phyloP scores from a whole-genome alignment of 306 rosid genomes.

The Glycyrrhiza uralensis region DNA sequence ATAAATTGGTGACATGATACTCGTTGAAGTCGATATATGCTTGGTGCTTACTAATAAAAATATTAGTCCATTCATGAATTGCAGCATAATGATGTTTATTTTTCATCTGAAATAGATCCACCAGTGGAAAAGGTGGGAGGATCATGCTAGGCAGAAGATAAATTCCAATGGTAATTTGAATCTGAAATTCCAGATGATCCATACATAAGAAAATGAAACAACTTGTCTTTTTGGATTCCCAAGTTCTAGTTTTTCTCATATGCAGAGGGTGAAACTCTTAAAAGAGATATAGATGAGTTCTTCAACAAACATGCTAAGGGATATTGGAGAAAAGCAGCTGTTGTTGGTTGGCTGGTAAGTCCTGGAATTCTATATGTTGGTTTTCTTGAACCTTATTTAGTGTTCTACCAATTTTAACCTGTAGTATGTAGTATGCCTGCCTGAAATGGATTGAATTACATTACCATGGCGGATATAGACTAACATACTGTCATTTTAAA shows the following conservation, averaged over 20 bases:
- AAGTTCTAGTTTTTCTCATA: background rate
- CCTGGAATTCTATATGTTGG: background rate
- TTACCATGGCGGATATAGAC: background rate
- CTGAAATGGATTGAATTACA: background rate
- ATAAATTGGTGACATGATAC: background rate
- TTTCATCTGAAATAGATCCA: constrained; percentile 44
- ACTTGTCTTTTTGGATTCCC: background rate
- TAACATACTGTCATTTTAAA: background rate
- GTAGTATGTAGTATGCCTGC: background rate
- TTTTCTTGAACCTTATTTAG: background rate
- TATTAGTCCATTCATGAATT: constrained; percentile 15
- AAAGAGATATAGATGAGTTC: constrained; percentile 19
- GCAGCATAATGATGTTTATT: constrained; percentile 19
- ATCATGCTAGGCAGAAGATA: constrained; percentile 5
- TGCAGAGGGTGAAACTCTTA: constrained; percentile 6
- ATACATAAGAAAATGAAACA: constrained; percentile 1
- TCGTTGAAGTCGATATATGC: constrained; percentile 6
- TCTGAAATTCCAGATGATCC: constrained; percentile 6
- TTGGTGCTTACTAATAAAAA: background rate
- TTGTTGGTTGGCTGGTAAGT: constrained; percentile 73
- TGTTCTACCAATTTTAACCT: background rate
- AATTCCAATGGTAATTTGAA: constrained; percentile 30
- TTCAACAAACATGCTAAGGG: constrained; percentile 42
- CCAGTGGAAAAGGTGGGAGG: constrained; percentile 79
- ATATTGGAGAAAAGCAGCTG: constrained; percentile 68